These are phyloP conservation scores for Raddia guianensis DNA, from an alignment of 176 grass and related monocot species.

Conservation along the genomic window DNA sequence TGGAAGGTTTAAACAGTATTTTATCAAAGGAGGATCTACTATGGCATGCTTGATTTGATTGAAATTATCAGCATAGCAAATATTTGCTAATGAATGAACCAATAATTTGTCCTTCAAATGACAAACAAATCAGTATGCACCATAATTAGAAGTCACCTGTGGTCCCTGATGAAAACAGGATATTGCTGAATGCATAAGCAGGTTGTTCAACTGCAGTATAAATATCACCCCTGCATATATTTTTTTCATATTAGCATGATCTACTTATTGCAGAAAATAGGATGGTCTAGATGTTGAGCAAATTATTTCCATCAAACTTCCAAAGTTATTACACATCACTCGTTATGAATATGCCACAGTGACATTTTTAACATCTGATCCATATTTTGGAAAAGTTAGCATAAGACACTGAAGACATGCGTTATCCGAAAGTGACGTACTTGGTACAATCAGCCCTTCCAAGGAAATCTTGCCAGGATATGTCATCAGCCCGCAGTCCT, in stretches of 20 bases:
- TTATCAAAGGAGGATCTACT: slow-evolving; percentile 24
- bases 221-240: slow-evolving; percentile 54
- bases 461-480: slow-evolving; percentile 93
- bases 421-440: slow-evolving; percentile 52
- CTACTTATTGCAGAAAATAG: slow-evolving; percentile 4
- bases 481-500: slow-evolving; percentile 63
- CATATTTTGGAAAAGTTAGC: background rate
- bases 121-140: slow-evolving; percentile 5
- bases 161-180: slow-evolving; percentile 93
- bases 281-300: background rate
- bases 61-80: background rate
- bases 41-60: background rate
- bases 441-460: slow-evolving; percentile 50
- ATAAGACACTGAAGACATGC: slow-evolving; percentile 42
- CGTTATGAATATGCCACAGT: slow-evolving; percentile 18
- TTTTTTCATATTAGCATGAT: slow-evolving; percentile 33
- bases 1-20: slow-evolving; percentile 8
- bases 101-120: background rate
- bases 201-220: slow-evolving; percentile 70
- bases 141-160: slow-evolving; percentile 62
- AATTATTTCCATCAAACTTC: slow-evolving; percentile 13
- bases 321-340: background rate
- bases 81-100: slow-evolving; percentile 13
- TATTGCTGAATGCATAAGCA: slow-evolving; percentile 77
- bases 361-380: background rate